Evolutionary conservation across 176 grass and related monocot genomes (phyloP), one percentile per base, ranked within the genome.

Genomic region (Eragrostis nindensis): DNA sequence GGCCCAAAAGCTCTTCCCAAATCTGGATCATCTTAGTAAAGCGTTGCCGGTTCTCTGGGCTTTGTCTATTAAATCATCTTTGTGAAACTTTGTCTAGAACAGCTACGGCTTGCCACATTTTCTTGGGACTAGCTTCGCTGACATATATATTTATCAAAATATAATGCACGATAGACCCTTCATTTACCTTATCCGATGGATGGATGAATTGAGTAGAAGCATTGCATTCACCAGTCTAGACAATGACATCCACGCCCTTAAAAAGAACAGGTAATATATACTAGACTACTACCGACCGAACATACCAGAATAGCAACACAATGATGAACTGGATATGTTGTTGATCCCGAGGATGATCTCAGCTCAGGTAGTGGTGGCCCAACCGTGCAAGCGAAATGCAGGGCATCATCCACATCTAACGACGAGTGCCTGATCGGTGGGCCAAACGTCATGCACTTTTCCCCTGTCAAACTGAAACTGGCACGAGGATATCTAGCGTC

Each of bases 151-250:
- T n/a, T 9, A n/a, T 56, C 3, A 18, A 19, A 19, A 5, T 53
- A 59, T 59, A 59, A 25, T 59, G n/a, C 55, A 2, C 8, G 8
- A 59, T 21, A 9, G 3, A 7, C 55, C 21, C 11, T 61, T 63
- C 27, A 63, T 78, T 66, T 53, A 53, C 19, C 62, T 79, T 79
- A 79, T 79, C 76, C 76, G 43, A 47, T 78, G 5, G 75, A 64
- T 38, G 10, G 39, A 76, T 78, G 60, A 66, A 65, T 80, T 80
- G 64, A 80, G 77, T 80, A 80, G 64, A 80, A 80, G 77, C 77
- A 80, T 80, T 68, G 48, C 48, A 80, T 80, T 68, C 77, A 80
- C 65, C 64, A 11, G 36, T 68, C 22, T 56, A 44, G 77, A 69
- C 49, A 80, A 32, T 80, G 77, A 80, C 77, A 80, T 18, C n/a